Percentiles rank a stretch among this genome's conserved stretches.
phyloP scores from a whole-genome alignment of 768 basidiomycete species.

The Tricholoma furcatifolium region DNA sequence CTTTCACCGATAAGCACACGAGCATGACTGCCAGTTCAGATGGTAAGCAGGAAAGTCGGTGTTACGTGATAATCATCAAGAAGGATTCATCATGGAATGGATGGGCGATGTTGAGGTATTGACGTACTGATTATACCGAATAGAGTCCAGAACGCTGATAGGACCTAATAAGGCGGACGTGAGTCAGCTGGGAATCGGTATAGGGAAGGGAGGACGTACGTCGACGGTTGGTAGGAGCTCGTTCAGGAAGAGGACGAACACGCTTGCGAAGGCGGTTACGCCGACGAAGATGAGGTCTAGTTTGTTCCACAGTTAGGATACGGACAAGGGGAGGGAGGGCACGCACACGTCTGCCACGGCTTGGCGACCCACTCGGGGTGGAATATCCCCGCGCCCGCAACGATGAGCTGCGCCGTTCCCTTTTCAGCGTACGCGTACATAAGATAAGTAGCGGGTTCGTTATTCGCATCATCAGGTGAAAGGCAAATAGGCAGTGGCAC shows the following conservation, averaged over 20 bases:
- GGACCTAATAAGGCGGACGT: conserved; percentile 32
- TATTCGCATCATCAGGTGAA: neutral
- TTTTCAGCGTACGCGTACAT: conserved; percentile 10
- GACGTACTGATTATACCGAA: conserved; percentile 49
- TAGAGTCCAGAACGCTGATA: conserved; percentile 64
- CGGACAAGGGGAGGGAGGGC: neutral
- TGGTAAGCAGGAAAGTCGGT: too few species aligned
- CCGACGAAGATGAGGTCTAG: conserved; percentile 57
- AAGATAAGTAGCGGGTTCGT: neutral
- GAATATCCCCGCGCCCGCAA: conserved; percentile 59
- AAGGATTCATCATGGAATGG: too few species aligned
- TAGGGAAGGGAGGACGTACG: conserved; percentile 25
- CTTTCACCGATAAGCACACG: conserved; percentile 55
- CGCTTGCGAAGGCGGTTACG: conserved; percentile 43
- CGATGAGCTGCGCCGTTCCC: conserved; percentile 60
- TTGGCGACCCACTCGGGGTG: conserved; percentile 57
- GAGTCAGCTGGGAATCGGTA: neutral
- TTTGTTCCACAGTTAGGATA: neutral
- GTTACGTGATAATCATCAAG: too few species aligned
- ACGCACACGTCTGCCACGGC: conserved; percentile 59
- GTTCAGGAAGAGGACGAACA: conserved; percentile 59
- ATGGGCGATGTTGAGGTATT: too few species aligned
- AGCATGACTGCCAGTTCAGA: conserved; percentile 44
- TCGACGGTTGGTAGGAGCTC: conserved; percentile 48
- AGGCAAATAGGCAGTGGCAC: conserved; percentile 10